Base-by-base conservation (phyloP, 805 yeast genomes). In the Priceomyces medius region DNA sequence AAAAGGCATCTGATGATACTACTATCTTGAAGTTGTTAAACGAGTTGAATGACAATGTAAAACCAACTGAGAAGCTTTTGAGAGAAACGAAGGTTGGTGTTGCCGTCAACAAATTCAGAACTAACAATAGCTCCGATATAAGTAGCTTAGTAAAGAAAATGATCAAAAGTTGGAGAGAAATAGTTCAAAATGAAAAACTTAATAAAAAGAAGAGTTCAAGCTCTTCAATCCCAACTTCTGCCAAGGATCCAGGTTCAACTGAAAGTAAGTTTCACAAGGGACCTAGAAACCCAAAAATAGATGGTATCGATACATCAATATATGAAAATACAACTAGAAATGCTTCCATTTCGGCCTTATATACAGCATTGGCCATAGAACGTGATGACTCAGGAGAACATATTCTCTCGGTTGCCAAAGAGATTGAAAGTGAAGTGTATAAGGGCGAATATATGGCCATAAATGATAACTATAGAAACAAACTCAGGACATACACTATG, bases 61-160 rank as follows among this genome's bases (percentile, higher is more conserved):
- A 73, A 51, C 97, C 98, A 7, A 82, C 95, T 1, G 98, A 91
- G 58, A 79, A 81, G 58, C 71, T 91, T 26, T 72, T 91, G 38
- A 77, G 97, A 55, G 95, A 91, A 56, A 93, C 99, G 7, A 89
- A 88, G 62, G 91, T 93, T n/a, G 99, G 99, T 49, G 91, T 93
- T 13, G 91, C 90, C 7, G 97, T 93, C 31, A 93, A 93, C 68
- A 89, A 88, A 63, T 80, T 85, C 55, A 80, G 96, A 49, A 66
- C 86, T 7, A 80, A 81, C 35, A 56, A 65, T 21, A 87, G 85
- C 61, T 47, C 76, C 17, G 95, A 89, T 51, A 76, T 93, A 35
- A 71, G 83, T 9, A 64, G 74, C 2, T 65, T 85, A 31, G 98
- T 91, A 27, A 87, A 86, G 61, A 80, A 79, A 51, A 86, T 90